A percentile compares a stretch with the other conserved stretches of the same genome.
These are phyloP conservation scores for Chaetomidium leptoderma DNA, from an alignment of 495 filamentous ascomycete species.

Conservation along the genomic window DNA sequence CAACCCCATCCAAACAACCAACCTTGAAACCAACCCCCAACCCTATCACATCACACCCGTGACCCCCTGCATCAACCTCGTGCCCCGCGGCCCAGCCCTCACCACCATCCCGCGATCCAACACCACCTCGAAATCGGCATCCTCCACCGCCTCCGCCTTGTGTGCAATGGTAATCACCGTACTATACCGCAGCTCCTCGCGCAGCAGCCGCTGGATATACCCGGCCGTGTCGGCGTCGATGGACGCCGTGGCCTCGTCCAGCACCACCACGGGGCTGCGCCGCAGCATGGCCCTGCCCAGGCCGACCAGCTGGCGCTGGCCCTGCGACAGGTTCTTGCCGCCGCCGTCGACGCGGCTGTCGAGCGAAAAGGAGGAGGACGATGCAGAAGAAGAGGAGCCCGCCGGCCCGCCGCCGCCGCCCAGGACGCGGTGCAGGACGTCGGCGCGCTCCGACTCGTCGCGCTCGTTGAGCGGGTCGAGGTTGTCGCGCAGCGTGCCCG, in stretches of 20 bases:
- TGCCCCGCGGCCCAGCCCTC: constrained; percentile 22
- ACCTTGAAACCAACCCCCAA: neutral
- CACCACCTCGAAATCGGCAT: constrained; percentile 68
- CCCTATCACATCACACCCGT: neutral
- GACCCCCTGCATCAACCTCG: neutral
- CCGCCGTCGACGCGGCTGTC: constrained; percentile 49
- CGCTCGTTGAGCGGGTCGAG: constrained; percentile 50
- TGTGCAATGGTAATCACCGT: constrained; percentile 89
- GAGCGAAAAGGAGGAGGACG: constrained; percentile 34
- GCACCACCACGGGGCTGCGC: constrained; percentile 55
- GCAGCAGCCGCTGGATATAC: constrained; percentile 69
- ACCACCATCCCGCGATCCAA: constrained; percentile 60
- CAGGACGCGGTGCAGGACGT: constrained; percentile 43
- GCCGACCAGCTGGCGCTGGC: constrained; percentile 57
- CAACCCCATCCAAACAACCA: neutral
- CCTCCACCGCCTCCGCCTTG: constrained; percentile 71
- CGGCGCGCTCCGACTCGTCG: constrained; percentile 44
- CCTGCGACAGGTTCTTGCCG: constrained; percentile 59
- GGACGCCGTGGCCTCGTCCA: constrained; percentile 82
- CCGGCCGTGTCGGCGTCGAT: constrained; percentile 76
- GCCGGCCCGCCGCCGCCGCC: constrained; percentile 20
- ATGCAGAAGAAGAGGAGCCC: no score
- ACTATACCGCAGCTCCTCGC: constrained; percentile 68
- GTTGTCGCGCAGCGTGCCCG: constrained; percentile 52
- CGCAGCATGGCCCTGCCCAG: constrained; percentile 56